Conservation (phyloP, 2,329 filamentous ascomycete genomes). For the Aureobasidium sp. region DNA sequence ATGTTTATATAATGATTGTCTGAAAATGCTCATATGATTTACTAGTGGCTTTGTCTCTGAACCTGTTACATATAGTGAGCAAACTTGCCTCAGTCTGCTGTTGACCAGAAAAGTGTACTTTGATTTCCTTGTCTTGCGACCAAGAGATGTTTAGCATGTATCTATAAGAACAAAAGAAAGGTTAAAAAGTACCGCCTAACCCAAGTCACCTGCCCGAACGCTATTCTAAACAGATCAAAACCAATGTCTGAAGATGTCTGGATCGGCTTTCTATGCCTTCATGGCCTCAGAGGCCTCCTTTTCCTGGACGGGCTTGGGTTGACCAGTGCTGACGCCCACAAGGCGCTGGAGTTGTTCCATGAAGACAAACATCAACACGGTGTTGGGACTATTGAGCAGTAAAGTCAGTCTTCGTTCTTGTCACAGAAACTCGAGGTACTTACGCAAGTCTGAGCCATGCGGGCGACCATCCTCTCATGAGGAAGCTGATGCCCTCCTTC, state of each 20-base stretch:
- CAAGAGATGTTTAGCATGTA: background rate
- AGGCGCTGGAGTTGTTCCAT: slow-evolving; percentile 7
- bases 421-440: background rate
- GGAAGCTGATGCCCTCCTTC: slow-evolving; percentile 8
- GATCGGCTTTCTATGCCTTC: background rate
- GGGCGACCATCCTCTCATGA: slow-evolving; percentile 12
- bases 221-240: background rate
- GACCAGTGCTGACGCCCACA: background rate
- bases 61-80: background rate
- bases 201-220: background rate
- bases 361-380: slow-evolving; percentile 9
- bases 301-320: slow-evolving; percentile 2
- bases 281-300: slow-evolving; percentile 5
- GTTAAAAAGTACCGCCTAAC: background rate
- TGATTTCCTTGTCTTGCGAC: background rate
- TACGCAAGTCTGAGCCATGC: slow-evolving; percentile 11
- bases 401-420: background rate
- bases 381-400: background rate
- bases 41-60: background rate
- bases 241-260: background rate
- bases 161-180: background rate
- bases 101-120: too few relatives aligned
- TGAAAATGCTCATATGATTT: background rate
- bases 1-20: background rate
- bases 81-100: background rate